phyloP scores from a whole-genome alignment of 345 rosid genomes.

The Sonneratia alba region DNA sequence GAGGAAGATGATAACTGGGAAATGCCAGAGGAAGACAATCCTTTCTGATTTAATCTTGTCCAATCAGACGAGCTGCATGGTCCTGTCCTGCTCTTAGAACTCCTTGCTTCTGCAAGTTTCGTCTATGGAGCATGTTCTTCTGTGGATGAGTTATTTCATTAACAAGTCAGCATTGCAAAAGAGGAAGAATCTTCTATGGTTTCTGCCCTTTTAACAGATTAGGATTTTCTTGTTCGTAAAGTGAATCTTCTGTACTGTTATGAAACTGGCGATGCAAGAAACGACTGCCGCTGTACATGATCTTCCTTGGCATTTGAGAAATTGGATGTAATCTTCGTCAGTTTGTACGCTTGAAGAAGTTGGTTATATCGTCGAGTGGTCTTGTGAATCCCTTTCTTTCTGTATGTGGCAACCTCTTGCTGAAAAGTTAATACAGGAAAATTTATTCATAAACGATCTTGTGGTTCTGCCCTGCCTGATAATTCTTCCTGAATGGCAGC shows the following conservation, averaged over 20 bases:
- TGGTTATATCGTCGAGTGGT: neutral
- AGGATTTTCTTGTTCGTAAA: neutral
- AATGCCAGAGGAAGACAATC: slow-evolving; percentile 50
- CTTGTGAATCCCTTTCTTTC: no score
- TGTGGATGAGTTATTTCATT: neutral
- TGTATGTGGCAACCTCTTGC: no score
- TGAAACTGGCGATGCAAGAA: neutral
- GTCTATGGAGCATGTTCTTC: neutral
- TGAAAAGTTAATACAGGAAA: no score
- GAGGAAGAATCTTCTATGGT: neutral
- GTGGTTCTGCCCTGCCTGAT: no score
- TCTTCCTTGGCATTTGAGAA: neutral
- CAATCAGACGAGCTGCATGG: neutral
- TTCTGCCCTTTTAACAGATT: neutral
- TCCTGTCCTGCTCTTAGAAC: neutral
- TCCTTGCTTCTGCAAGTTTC: neutral
- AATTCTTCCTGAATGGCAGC: no score
- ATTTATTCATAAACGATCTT: no score
- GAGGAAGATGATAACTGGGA: slow-evolving; percentile 86
- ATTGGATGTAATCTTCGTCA: no score
- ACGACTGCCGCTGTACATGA: neutral
- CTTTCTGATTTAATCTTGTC: slow-evolving; percentile 24
- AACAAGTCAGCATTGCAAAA: neutral
- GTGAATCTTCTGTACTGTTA: neutral
- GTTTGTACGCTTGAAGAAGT: neutral